phyloP scores from a whole-genome alignment of 768 basidiomycete genomes.

The Panus rudis region DNA sequence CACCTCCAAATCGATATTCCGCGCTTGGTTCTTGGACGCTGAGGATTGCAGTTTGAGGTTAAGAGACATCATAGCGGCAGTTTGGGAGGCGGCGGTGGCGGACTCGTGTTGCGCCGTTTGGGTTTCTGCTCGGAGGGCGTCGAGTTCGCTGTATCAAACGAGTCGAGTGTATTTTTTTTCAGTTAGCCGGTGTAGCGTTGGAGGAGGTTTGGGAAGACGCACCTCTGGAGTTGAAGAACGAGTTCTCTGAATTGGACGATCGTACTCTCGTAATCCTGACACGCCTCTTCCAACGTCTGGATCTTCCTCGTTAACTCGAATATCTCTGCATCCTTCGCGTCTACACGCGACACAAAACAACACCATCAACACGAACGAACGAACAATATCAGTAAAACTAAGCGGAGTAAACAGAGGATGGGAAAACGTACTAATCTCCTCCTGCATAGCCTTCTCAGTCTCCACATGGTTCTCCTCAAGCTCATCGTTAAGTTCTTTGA shows the following conservation, averaged over 20 bases:
- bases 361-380: conserved; percentile 1
- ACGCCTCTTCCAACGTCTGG: conserved; percentile 65
- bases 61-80: conserved; percentile 88
- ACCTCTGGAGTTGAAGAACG: conserved; percentile 80
- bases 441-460: conserved; percentile 85
- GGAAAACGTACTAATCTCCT: conserved; percentile 66
- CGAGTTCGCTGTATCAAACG: conserved; percentile 65
- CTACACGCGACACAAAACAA: conserved; percentile 27
- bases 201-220: conserved; percentile 13
- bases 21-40: conserved; percentile 85
- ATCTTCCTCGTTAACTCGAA: conserved; percentile 62
- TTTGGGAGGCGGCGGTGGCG: conserved; percentile 76
- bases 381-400: background rate
- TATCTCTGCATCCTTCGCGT: conserved; percentile 62
- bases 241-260: conserved; percentile 91
- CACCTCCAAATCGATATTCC: conserved; percentile 84
- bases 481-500: conserved; percentile 95
- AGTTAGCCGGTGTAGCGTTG: background rate
- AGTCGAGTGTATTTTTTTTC: conserved; percentile 3
- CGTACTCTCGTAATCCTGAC: conserved; percentile 81
- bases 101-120: conserved; percentile 81
- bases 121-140: conserved; percentile 74
- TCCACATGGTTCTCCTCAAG: conserved; percentile 94
- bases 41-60: conserved; percentile 93
- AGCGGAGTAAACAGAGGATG: background rate